Evolutionary conservation across 495 filamentous ascomycete species (phyloP).

Genomic region (Poronia punctata): DNA sequence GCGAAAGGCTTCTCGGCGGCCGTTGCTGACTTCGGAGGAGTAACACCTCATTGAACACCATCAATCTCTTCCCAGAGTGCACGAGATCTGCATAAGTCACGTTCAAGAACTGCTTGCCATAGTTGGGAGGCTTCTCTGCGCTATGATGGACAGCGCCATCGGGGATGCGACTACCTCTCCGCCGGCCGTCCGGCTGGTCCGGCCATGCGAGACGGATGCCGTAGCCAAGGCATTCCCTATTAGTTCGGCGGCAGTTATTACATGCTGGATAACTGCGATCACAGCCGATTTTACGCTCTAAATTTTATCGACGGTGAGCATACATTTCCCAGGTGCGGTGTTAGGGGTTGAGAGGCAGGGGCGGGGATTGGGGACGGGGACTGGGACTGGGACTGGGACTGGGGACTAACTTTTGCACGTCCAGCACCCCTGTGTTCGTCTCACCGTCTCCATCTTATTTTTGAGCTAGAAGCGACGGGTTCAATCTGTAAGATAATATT

Average conservation of each 20-base stretch:
- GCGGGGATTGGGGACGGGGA: too few species aligned
- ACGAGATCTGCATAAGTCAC: constrained; percentile 25
- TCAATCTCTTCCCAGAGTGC: constrained; percentile 19
- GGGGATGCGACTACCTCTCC: constrained; percentile 23
- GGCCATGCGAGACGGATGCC: constrained; percentile 32
- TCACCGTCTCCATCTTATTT: constrained; percentile 25
- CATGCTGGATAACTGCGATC: constrained; percentile 32
- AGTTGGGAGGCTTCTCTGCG: constrained; percentile 19
- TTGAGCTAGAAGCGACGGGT: constrained; percentile 5
- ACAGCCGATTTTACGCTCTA: constrained; percentile 34
- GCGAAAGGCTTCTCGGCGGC: constrained; percentile 16
- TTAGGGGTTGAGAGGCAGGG: not conserved
- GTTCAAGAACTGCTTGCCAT: constrained; percentile 26
- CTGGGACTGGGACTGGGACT: constrained; percentile 3
- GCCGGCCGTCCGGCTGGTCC: constrained; percentile 29
- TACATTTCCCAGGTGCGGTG: not conserved
- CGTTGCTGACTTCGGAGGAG: constrained; percentile 17
- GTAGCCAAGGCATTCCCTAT: constrained; percentile 30
- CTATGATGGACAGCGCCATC: constrained; percentile 21
- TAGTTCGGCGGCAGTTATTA: constrained; percentile 32
- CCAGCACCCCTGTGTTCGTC: constrained; percentile 30
- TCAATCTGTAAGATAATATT: constrained; percentile 8
- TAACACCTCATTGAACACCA: constrained; percentile 17
- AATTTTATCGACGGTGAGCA: too few species aligned
- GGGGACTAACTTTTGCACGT: constrained; percentile 31